These are phyloP conservation scores for Cadophora gregata DNA, from an alignment of 2,329 filamentous ascomycete genomes.

Conservation along the genomic window DNA sequence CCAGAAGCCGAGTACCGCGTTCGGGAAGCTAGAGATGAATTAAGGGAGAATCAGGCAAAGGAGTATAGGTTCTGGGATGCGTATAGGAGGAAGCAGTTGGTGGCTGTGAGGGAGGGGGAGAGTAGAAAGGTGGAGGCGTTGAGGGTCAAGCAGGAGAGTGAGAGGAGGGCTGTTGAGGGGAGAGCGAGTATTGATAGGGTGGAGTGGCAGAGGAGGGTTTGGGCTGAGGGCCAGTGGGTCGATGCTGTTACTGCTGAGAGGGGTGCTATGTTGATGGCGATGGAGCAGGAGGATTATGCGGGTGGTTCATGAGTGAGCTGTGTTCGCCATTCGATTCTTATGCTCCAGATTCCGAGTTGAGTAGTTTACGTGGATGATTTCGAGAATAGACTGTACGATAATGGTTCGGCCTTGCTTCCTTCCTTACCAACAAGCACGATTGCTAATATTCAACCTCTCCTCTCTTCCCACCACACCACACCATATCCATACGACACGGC, in stretches of 20 bases:
- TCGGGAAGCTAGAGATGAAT: constrained; percentile 49
- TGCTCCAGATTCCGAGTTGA: background rate
- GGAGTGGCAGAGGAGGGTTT: constrained; percentile 46
- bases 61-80: constrained; percentile 48
- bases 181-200: constrained; percentile 36
- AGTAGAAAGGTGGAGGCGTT: constrained; percentile 45
- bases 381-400: background rate
- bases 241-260: constrained; percentile 53
- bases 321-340: background rate
- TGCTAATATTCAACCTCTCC: background rate
- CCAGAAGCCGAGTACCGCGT: constrained; percentile 48
- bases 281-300: constrained; percentile 39
- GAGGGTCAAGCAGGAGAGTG: constrained; percentile 49
- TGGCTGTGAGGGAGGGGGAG: constrained; percentile 52
- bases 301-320: background rate
- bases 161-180: constrained; percentile 53
- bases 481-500: background rate
- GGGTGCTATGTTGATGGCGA: constrained; percentile 49
- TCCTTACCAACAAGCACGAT: no score
- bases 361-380: background rate
- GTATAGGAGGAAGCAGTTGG: constrained; percentile 48
- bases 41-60: constrained; percentile 50
- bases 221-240: constrained; percentile 56
- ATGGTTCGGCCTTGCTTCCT: background rate
- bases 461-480: background rate